Evolutionary conservation across 2,329 filamentous ascomycete species (phyloP).

Genomic region (Peltaster fructicola): DNA sequence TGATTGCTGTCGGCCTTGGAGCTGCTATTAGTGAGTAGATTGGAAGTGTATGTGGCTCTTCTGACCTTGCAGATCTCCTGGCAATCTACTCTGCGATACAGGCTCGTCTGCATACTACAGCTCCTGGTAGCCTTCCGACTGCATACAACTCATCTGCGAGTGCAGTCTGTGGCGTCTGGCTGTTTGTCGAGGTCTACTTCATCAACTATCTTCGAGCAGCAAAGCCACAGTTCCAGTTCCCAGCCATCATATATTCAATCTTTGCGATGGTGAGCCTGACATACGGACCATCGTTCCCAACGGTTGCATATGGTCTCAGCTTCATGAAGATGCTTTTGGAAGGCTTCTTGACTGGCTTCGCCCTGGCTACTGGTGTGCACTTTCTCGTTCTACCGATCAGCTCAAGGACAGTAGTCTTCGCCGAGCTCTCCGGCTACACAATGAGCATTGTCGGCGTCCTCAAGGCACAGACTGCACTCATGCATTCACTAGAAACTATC

Average conservation of each 20-base stretch:
- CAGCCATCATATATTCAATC: conserved; percentile 52
- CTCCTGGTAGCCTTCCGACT: conserved; percentile 12
- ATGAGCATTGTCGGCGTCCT: conserved; percentile 35
- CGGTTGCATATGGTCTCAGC: conserved; percentile 32
- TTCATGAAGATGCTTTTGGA: conserved; percentile 40
- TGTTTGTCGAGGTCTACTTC: conserved; percentile 53
- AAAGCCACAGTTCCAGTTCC: conserved; percentile 48
- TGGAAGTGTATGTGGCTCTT: too few relatives aligned
- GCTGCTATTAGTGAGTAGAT: conserved; percentile 38
- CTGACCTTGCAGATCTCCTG: conserved; percentile 42
- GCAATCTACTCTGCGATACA: conserved; percentile 47
- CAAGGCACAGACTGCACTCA: conserved; percentile 44
- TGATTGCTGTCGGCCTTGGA: conserved; percentile 37
- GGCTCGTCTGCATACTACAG: conserved; percentile 42
- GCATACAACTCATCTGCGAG: conserved; percentile 57
- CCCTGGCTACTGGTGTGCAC: conserved; percentile 42
- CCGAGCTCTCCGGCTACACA: conserved; percentile 44
- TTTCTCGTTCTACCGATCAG: conserved; percentile 50
- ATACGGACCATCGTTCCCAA: conserved; percentile 42
- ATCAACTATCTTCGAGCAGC: conserved; percentile 48
- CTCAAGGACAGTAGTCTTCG: conserved; percentile 45
- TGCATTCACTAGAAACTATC: conserved; percentile 43
- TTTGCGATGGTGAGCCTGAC: conserved; percentile 47
- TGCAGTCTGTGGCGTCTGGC: conserved; percentile 51
- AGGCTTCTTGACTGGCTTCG: conserved; percentile 48